Evolutionary conservation across 176 grass and related monocot genomes (phyloP).

Genomic region (Poa annua): DNA sequence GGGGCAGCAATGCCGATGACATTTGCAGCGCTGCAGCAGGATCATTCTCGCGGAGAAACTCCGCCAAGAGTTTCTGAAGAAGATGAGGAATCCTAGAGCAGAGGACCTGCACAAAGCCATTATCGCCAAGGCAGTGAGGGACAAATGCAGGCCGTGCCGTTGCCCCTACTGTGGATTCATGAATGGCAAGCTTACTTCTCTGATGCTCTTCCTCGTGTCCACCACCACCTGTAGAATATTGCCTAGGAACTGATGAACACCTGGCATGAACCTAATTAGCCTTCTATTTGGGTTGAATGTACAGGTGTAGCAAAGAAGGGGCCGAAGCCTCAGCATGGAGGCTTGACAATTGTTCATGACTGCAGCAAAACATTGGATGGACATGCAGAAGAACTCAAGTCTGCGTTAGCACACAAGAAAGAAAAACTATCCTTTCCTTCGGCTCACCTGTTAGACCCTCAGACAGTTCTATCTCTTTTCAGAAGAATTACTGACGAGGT

Average conservation of each 20-base stretch:
- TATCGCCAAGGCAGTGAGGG: conserved; percentile 78
- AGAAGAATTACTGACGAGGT: conserved; percentile 90
- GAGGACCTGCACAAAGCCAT: conserved; percentile 56
- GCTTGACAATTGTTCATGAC: conserved; percentile 70
- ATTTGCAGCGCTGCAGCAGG: conserved; percentile 76
- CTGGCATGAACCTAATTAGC: conserved; percentile 24
- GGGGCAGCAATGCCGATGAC: not conserved
- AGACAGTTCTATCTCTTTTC: conserved; percentile 67
- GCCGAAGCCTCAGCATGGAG: not conserved
- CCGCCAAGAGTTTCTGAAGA: conserved; percentile 72
- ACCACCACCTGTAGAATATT: not conserved
- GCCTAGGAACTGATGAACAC: not conserved
- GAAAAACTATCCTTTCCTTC: conserved; percentile 60
- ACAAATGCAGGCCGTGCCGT: conserved; percentile 76
- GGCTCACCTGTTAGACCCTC: conserved; percentile 54
- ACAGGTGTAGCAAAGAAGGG: conserved; percentile 88
- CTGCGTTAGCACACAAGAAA: conserved; percentile 69
- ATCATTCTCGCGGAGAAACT: conserved; percentile 69
- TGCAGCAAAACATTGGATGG: conserved; percentile 69
- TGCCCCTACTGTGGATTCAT: conserved; percentile 75
- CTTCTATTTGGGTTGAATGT: conserved; percentile 48
- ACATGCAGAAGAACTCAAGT: conserved; percentile 56
- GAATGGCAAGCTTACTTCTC: conserved; percentile 63
- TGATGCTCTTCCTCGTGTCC: not conserved
- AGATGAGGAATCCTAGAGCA: conserved; percentile 88